A percentile compares a stretch with the other conserved stretches of the same genome.
phyloP scores from a whole-genome alignment of 805 yeast genomes.

The Candida stauntonica region DNA sequence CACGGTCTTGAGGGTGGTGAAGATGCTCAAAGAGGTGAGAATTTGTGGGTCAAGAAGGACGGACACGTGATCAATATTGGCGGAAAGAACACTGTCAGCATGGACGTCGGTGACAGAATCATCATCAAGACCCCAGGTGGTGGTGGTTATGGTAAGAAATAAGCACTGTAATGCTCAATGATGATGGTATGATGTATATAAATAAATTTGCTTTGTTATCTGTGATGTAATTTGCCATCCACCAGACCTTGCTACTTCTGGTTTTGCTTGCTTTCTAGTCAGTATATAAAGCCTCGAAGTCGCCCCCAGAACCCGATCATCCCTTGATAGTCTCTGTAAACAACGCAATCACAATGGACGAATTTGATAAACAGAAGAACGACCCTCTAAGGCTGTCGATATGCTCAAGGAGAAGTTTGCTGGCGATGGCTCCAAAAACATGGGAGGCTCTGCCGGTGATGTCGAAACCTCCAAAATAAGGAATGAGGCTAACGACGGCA shows the following conservation, averaged over 20 bases:
- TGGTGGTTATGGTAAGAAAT: slow-evolving; percentile 61
- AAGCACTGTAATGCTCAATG: neutral
- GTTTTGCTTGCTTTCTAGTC: too few relatives aligned
- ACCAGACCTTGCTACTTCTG: too few relatives aligned
- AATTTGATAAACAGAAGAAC: slow-evolving; percentile 5
- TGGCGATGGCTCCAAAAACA: slow-evolving; percentile 9
- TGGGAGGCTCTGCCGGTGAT: slow-evolving; percentile 21
- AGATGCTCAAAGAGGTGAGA: slow-evolving; percentile 69
- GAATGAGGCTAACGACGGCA: slow-evolving; percentile 3
- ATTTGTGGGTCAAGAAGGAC: slow-evolving; percentile 44
- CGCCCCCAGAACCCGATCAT: neutral
- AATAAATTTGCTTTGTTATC: too few relatives aligned
- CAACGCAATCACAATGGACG: too few relatives aligned
- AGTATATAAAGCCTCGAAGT: neutral
- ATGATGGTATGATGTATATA: neutral
- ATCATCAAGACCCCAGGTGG: slow-evolving; percentile 80
- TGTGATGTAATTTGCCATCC: too few relatives aligned
- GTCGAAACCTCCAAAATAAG: slow-evolving; percentile 6
- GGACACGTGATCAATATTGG: slow-evolving; percentile 48
- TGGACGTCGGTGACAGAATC: slow-evolving; percentile 60
- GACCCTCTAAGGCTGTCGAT: slow-evolving; percentile 10
- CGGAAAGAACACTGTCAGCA: slow-evolving; percentile 62
- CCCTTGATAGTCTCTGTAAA: too few relatives aligned
- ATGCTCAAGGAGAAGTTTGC: slow-evolving; percentile 5
- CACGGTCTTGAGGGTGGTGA: slow-evolving; percentile 83